phyloP scores from a whole-genome alignment of 208 protist species.

The Naegleria lovaniensis region DNA sequence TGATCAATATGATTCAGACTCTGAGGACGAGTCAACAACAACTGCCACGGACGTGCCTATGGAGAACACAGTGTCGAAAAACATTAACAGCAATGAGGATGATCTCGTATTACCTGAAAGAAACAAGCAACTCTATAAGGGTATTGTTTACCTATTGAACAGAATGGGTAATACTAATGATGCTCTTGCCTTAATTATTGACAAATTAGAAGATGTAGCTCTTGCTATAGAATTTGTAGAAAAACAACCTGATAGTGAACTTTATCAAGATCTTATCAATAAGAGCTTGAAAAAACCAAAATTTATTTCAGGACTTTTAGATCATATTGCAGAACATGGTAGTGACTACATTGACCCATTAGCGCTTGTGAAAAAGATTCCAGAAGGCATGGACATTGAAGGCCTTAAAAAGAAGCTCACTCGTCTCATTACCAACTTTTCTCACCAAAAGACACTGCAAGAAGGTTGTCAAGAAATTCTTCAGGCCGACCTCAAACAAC shows the following conservation, averaged over 20 bases:
- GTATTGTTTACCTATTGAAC: conserved; percentile 59
- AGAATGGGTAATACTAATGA: conserved; percentile 59
- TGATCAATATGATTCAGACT: neutral
- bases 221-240: conserved; percentile 64
- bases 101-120: conserved; percentile 9
- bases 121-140: conserved; percentile 48
- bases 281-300: conserved; percentile 53
- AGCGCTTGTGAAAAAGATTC: conserved; percentile 52
- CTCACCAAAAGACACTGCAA: conserved; percentile 45
- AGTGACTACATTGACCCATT: conserved; percentile 54
- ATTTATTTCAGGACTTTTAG: conserved; percentile 44
- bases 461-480: conserved; percentile 26
- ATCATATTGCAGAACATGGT: conserved; percentile 50
- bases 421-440: conserved; percentile 63
- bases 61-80: conserved; percentile 17
- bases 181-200: conserved; percentile 59
- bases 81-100: conserved; percentile 38
- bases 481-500: neutral
- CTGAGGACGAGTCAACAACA: neutral
- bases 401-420: conserved; percentile 53
- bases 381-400: conserved; percentile 43
- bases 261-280: conserved; percentile 64
- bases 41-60: neutral
- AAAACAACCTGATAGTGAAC: conserved; percentile 57
- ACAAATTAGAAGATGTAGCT: conserved; percentile 52